Evolutionary conservation across 1,139 yeast genomes (phyloP).

Genomic region (Blastobotrys serpentis): DNA sequence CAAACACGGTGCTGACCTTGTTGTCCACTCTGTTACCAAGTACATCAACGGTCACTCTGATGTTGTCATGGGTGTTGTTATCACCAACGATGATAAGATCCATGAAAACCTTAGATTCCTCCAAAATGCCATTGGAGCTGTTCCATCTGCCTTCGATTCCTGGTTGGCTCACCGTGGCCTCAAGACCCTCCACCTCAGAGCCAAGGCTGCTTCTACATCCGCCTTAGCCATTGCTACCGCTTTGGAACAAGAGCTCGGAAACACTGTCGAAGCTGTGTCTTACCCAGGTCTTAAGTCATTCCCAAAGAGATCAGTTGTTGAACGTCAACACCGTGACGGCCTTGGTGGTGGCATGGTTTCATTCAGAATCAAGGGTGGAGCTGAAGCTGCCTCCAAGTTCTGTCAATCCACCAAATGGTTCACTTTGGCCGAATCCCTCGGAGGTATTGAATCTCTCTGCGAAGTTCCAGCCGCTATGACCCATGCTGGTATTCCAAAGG

Average conservation of each 20-base stretch:
- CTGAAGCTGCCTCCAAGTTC: conserved; percentile 70
- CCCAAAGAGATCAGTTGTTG: conserved; percentile 60
- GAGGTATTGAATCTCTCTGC: conserved; percentile 83
- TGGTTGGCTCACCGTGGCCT: conserved; percentile 94
- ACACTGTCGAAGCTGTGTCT: conserved; percentile 62
- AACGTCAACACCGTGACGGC: conserved; percentile 76
- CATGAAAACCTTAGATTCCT: conserved; percentile 68
- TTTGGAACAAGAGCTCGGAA: conserved; percentile 46
- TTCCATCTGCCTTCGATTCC: conserved; percentile 86
- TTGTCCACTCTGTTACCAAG: conserved; percentile 86
- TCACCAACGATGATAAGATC: conserved; percentile 61
- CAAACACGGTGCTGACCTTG: conserved; percentile 79
- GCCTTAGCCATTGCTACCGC: conserved; percentile 74
- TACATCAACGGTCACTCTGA: conserved; percentile 93
- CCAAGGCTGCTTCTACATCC: conserved; percentile 61
- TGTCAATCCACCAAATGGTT: conserved; percentile 73
- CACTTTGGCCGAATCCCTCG: conserved; percentile 86
- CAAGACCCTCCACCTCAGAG: conserved; percentile 82
- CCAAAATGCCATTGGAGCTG: conserved; percentile 86
- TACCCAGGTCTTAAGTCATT: conserved; percentile 79
- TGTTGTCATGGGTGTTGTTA: conserved; percentile 83
- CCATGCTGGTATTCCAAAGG: conserved; percentile 86
- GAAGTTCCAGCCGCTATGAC: conserved; percentile 94
- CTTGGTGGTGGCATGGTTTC: conserved; percentile 93
- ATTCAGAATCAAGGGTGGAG: conserved; percentile 82